These are phyloP conservation scores for Boletus rubroflammeus DNA, from an alignment of 768 basidiomycete genomes.

Conservation along the genomic window DNA sequence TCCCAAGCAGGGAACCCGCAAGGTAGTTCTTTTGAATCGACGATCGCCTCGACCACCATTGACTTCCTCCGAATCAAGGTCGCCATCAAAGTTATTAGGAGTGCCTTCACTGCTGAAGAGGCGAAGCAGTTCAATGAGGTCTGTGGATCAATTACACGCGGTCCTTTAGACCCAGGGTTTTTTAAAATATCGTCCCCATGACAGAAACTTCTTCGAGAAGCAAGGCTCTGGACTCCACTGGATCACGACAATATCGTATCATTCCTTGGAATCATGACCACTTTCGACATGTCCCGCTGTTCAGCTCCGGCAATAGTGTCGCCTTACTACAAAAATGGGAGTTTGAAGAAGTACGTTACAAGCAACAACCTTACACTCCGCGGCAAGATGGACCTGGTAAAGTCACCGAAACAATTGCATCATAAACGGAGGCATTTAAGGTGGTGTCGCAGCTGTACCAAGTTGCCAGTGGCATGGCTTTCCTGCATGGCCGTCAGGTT, in stretches of 20 bases:
- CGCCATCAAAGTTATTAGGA: constrained; percentile 28
- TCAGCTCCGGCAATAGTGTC: constrained; percentile 25
- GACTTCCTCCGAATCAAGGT: constrained; percentile 9
- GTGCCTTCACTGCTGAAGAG: constrained; percentile 13
- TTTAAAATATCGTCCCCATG: background rate
- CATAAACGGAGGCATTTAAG: background rate
- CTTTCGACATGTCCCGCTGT: constrained; percentile 15
- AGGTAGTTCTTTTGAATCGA: constrained; percentile 2
- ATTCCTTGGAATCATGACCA: constrained; percentile 21
- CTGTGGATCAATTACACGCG: background rate
- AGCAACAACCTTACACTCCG: constrained; percentile 3
- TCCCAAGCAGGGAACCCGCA: background rate
- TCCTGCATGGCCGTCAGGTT: constrained; percentile 21
- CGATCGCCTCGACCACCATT: background rate
- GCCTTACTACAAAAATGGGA: constrained; percentile 24
- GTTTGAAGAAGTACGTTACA: constrained; percentile 16
- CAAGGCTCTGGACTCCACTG: constrained; percentile 25
- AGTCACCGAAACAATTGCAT: background rate
- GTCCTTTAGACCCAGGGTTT: background rate
- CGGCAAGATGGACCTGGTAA: constrained; percentile 24
- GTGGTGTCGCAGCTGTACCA: constrained; percentile 17
- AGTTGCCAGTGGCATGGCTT: constrained; percentile 20
- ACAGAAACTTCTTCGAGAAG: constrained; percentile 30
- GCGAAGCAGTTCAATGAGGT: constrained; percentile 21
- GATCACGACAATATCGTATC: constrained; percentile 23